Conservation (phyloP, 495 filamentous ascomycete species). For the Trichoderma parareesei region DNA sequence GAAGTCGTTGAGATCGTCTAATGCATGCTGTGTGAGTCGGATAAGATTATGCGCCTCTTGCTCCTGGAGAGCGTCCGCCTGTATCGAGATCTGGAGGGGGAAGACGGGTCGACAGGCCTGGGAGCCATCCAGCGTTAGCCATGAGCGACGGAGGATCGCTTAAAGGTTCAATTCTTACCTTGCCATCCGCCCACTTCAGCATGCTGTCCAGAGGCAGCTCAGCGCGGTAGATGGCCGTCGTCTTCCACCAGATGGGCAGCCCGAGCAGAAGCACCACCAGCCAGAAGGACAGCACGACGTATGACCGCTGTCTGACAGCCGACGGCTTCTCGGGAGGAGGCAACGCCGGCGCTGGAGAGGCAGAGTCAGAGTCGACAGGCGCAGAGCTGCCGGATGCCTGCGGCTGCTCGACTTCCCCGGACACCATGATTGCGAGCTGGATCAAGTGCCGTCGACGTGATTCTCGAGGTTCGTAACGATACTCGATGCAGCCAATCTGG, state of each 20-base stretch:
- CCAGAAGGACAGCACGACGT: conserved; percentile 88
- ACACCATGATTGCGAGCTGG: conserved; percentile 1
- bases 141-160: conserved; percentile 10
- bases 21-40: conserved; percentile 76
- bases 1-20: conserved; percentile 88
- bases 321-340: conserved; percentile 71
- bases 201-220: conserved; percentile 76
- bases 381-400: conserved; percentile 11
- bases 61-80: conserved; percentile 57
- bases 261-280: conserved; percentile 74
- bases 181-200: conserved; percentile 88
- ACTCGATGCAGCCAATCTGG: not conserved
- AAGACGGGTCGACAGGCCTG: conserved; percentile 85
- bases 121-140: not conserved
- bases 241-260: conserved; percentile 92
- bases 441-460: not conserved
- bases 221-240: conserved; percentile 90
- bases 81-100: conserved; percentile 72
- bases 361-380: not conserved
- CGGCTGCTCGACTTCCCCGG: not conserved
- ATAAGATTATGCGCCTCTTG: conserved; percentile 69
- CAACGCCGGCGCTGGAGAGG: not conserved
- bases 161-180: conserved; percentile 44
- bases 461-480: too few relatives aligned
- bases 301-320: conserved; percentile 56